A percentile compares a stretch with the other conserved stretches of the same genome.
Conservation (phyloP, 176 grass and related monocot species). For the Raddia distichophylla region DNA sequence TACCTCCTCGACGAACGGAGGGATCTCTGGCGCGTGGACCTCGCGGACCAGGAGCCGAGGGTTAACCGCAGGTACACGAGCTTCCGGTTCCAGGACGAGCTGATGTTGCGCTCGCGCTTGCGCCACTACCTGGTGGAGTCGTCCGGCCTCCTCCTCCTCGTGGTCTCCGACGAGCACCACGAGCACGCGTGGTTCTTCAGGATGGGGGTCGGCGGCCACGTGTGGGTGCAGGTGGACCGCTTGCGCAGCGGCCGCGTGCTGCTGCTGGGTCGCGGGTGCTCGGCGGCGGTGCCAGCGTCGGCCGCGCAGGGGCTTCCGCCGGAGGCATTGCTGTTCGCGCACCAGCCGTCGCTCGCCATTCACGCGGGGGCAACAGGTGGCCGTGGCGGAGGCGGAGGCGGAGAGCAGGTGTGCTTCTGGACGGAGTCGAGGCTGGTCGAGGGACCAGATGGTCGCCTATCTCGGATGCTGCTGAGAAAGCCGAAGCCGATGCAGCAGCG, state of each 20-base stretch:
- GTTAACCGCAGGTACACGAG: too few relatives aligned
- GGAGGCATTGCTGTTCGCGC: slow-evolving; percentile 35
- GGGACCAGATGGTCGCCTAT: slow-evolving; percentile 6
- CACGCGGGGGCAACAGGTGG: background rate
- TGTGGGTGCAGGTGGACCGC: slow-evolving; percentile 13
- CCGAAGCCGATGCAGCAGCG: slow-evolving; percentile 47
- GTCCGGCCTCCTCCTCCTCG: too few relatives aligned
- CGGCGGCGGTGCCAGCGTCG: slow-evolving; percentile 39
- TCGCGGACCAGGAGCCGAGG: too few relatives aligned
- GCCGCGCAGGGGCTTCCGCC: slow-evolving; percentile 14
- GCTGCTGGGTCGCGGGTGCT: slow-evolving; percentile 53
- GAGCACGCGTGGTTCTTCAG: background rate
- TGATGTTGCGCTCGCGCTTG: too few relatives aligned
- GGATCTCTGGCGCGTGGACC: too few relatives aligned
- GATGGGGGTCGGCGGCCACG: slow-evolving; percentile 25
- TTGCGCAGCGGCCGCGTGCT: slow-evolving; percentile 33
- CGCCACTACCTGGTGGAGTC: too few relatives aligned
- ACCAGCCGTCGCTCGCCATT: slow-evolving; percentile 16
- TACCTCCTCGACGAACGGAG: too few relatives aligned
- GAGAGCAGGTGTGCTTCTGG: slow-evolving; percentile 43
- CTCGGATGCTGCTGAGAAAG: slow-evolving; percentile 16
- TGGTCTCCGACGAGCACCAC: too few relatives aligned
- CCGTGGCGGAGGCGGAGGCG: background rate
- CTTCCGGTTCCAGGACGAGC: too few relatives aligned
- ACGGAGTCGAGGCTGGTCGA: slow-evolving; percentile 28